Percentiles rank a stretch among this genome's conserved stretches.
phyloP scores from a whole-genome alignment of 1,284 basidiomycete species.

The Ustilago loliicola region DNA sequence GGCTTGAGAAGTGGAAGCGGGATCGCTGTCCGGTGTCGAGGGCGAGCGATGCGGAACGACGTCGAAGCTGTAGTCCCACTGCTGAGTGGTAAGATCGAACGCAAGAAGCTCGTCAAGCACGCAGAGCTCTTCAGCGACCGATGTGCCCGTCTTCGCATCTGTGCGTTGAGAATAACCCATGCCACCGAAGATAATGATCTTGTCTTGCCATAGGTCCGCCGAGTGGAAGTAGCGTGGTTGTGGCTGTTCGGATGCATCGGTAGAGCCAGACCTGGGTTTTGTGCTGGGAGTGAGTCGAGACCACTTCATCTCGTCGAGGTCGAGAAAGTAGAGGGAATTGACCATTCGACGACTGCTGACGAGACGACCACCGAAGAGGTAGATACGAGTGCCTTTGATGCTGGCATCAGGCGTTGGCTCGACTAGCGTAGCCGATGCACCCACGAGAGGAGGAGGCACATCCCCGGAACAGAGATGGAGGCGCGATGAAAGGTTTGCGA shows the following conservation, averaged over 20 bases:
- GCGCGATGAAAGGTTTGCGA: constrained; percentile 51
- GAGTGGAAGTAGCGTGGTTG: constrained; percentile 67
- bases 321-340: constrained; percentile 60
- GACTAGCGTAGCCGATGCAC: constrained; percentile 62
- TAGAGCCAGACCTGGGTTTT: constrained; percentile 2
- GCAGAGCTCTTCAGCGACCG: constrained; percentile 49
- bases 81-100: constrained; percentile 56
- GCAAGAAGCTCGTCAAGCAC: constrained; percentile 63
- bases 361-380: constrained; percentile 65
- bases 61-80: constrained; percentile 59
- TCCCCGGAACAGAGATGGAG: constrained; percentile 57
- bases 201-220: constrained; percentile 62
- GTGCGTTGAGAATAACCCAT: constrained; percentile 59
- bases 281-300: constrained; percentile 27
- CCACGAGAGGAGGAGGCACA: constrained; percentile 63
- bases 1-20: constrained; percentile 21
- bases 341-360: constrained; percentile 64
- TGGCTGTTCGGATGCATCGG: constrained; percentile 35
- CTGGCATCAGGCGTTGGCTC: constrained; percentile 29
- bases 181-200: constrained; percentile 64
- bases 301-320: constrained; percentile 60
- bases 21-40: not conserved
- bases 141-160: constrained; percentile 7
- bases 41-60: constrained; percentile 14
- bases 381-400: constrained; percentile 35